Conservation (phyloP, 768 basidiomycete species). For the Serendipita sp. region DNA sequence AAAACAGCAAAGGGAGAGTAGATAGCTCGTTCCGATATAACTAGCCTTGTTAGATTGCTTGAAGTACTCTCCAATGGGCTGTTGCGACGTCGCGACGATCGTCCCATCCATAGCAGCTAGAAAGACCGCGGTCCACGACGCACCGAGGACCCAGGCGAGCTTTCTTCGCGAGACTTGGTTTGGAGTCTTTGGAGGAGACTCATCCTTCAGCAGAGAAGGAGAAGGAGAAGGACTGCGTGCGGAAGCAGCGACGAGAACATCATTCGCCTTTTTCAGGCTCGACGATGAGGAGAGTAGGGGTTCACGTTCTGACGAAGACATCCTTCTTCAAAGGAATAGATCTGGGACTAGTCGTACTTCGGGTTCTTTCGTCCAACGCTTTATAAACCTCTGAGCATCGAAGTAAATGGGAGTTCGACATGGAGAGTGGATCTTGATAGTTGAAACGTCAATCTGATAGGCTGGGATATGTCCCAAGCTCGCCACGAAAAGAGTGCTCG, state of each 20-base stretch:
- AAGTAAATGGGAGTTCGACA: too few relatives aligned
- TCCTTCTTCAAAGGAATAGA: too few relatives aligned
- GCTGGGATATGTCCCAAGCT: too few relatives aligned
- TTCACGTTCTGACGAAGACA: not conserved
- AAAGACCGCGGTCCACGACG: conserved; percentile 69
- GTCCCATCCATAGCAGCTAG: conserved; percentile 82
- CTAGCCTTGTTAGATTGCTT: conserved; percentile 52
- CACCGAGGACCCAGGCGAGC: conserved; percentile 46
- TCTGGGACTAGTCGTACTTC: too few relatives aligned
- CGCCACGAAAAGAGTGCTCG: too few relatives aligned
- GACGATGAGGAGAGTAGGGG: not conserved
- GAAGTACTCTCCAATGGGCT: conserved; percentile 76
- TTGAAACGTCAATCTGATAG: too few relatives aligned
- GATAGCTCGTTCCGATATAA: conserved; percentile 78
- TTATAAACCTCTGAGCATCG: too few relatives aligned
- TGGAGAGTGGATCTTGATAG: too few relatives aligned
- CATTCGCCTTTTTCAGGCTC: not conserved
- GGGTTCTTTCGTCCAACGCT: too few relatives aligned
- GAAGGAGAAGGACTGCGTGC: too few relatives aligned
- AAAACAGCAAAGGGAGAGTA: conserved; percentile 79
- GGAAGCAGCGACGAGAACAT: not conserved
- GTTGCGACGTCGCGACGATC: conserved; percentile 70
- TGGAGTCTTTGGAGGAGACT: not conserved
- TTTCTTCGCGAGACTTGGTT: not conserved
- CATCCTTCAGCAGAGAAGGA: too few relatives aligned